Percentiles rank a stretch among this genome's conserved stretches.
Evolutionary conservation across 192 early-diverging fungal species (phyloP).

Genomic region (Rhizophagus prolifer): DNA sequence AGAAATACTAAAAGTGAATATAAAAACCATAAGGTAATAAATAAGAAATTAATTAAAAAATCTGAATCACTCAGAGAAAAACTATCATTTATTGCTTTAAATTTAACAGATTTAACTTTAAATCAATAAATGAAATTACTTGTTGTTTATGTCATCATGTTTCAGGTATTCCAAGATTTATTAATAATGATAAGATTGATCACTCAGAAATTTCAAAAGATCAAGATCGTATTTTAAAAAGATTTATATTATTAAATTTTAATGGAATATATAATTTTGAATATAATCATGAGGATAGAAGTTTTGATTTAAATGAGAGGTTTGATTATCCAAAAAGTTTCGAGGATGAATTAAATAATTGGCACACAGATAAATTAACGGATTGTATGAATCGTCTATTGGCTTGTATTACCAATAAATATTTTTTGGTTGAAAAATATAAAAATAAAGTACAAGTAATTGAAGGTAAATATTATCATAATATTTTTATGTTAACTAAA

Average conservation of each 20-base stretch:
- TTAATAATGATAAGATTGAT: neutral
- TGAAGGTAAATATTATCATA: neutral
- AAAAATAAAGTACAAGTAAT: neutral
- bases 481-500: neutral
- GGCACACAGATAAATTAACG: neutral
- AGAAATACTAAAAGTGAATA: too few relatives aligned
- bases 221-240: neutral
- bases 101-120: too few relatives aligned
- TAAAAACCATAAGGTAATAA: too few relatives aligned
- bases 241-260: neutral
- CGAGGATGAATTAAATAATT: neutral
- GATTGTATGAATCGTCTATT: neutral
- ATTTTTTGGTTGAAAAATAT: neutral
- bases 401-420: neutral
- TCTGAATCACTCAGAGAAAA: too few relatives aligned
- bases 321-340: neutral
- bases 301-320: neutral
- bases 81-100: too few relatives aligned
- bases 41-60: too few relatives aligned
- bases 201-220: neutral
- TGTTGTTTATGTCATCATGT: neutral
- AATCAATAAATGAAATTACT: too few relatives aligned
- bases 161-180: neutral
- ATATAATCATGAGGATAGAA: neutral
- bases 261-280: neutral